Percentiles rank a stretch among this genome's conserved stretches.
These are phyloP conservation scores for Backusella circina DNA, from an alignment of 192 early-diverging fungal genomes.

Conservation along the genomic window DNA sequence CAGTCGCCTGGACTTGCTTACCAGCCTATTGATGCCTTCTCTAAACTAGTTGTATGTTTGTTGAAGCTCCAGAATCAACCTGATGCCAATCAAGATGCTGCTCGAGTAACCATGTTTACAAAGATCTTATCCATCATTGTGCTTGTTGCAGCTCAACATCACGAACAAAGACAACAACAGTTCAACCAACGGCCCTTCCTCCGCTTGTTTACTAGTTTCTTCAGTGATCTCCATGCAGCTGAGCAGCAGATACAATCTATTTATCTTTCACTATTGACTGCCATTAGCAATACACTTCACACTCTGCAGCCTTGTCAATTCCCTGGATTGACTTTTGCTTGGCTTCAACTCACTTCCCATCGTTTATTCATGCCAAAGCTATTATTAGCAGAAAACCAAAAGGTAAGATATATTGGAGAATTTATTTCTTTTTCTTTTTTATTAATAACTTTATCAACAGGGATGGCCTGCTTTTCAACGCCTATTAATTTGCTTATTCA, in stretches of 20 bases:
- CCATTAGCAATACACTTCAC: constrained; percentile 77
- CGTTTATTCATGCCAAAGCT: constrained; percentile 90
- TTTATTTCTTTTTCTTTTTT: not conserved
- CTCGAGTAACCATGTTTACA: constrained; percentile 65
- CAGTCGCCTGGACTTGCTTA: constrained; percentile 59
- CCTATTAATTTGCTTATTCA: constrained; percentile 79
- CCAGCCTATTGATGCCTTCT: constrained; percentile 91
- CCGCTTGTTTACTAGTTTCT: constrained; percentile 79
- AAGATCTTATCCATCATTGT: constrained; percentile 86
- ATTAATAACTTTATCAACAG: constrained; percentile 12
- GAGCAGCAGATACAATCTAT: constrained; percentile 67
- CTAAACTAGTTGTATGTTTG: constrained; percentile 79
- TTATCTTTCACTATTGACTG: constrained; percentile 72
- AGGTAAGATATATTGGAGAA: not conserved
- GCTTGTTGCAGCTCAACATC: constrained; percentile 79
- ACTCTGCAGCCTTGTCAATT: constrained; percentile 82
- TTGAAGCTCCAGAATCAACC: constrained; percentile 72
- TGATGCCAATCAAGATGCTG: constrained; percentile 37
- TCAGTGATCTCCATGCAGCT: constrained; percentile 73
- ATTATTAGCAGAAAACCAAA: constrained; percentile 69
- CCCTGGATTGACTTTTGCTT: constrained; percentile 92
- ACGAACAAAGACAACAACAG: constrained; percentile 70
- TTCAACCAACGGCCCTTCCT: constrained; percentile 93
- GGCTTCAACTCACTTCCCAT: constrained; percentile 93
- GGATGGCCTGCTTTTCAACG: constrained; percentile 87